Evolutionary conservation across 129 eudicot species (phyloP), one percentile per base, ranked within the genome.

Genomic region (Flaveria robusta): DNA sequence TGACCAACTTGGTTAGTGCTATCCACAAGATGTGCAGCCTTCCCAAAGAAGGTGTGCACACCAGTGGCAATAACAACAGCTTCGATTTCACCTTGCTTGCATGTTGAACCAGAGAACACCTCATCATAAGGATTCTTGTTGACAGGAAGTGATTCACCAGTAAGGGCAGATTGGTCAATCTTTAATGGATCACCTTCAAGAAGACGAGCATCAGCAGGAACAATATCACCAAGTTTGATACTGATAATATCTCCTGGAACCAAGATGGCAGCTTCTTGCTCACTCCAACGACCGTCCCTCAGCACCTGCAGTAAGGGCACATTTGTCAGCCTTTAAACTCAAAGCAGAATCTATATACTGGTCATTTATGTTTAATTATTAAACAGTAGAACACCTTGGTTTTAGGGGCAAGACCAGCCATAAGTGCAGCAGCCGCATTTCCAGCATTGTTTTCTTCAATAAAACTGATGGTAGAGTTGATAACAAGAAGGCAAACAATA

Each of bases 351-450:
- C 16, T 24, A 24, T 59, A 26, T 60, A 26, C 27, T 9, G 16
- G 34, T 58, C 16, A 58, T 7, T 58, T 58, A 58, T 7, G 34
- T 58, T 58, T 58, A 6, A 0, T 47, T 34, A 5, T 34, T 34
- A 34, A 34, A 34, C 39, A 45, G 15, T n/a, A 13, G 27, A 14
- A 72, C 84, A 90, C 97, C 97, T 91, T 91, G 19, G 97, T 88
- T 81, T 91, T 91, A 42, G 97, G 97, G 71, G 97, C 97, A 54
- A 91, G 95, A 69, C 97, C 97, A 82, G 97, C 97, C 97, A 91
- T 91, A 79, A 91, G 97, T 43, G 97, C 97, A 41, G 97, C 97
- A 68, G 97, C 97, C 52, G 97, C 97, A 68, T 91, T 91, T 66
- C 97, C 97, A 19, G 97, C 97, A 74, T 91, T 91, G 86, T 91